These are phyloP conservation scores for Lichtheimia ramosa DNA, from an alignment of 371 early-diverging fungal genomes.

Conservation along the genomic window DNA sequence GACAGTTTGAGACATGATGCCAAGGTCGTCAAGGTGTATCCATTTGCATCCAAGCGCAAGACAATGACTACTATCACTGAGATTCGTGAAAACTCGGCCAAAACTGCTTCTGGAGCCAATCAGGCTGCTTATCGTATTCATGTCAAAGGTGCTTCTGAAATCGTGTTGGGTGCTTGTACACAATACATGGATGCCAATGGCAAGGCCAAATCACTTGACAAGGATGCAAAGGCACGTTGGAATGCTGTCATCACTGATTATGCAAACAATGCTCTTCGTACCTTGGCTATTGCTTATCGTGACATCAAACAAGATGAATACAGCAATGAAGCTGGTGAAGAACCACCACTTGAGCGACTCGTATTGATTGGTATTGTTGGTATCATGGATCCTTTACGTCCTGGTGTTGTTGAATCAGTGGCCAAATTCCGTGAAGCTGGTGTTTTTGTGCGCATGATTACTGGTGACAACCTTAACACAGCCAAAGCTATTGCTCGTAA, in stretches of 20 bases:
- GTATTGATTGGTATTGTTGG: conserved; percentile 83
- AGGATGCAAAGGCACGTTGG: conserved; percentile 43
- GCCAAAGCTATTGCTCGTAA: conserved; percentile 88
- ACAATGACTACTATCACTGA: conserved; percentile 73
- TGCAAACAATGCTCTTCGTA: conserved; percentile 86
- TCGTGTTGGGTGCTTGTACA: conserved; percentile 66
- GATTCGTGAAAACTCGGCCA: conserved; percentile 32
- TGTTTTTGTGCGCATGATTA: conserved; percentile 95
- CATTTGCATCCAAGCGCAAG: conserved; percentile 84
- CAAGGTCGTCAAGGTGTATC: conserved; percentile 63
- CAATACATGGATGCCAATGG: conserved; percentile 62
- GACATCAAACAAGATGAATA: conserved; percentile 46
- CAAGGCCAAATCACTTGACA: conserved; percentile 47
- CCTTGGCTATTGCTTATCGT: conserved; percentile 83
- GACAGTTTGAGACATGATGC: conserved; percentile 58
- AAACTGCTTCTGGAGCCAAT: conserved; percentile 14
- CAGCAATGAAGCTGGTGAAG: conserved; percentile 45
- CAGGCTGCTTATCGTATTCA: conserved; percentile 58
- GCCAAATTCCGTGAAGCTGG: conserved; percentile 83
- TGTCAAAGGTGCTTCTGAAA: conserved; percentile 88
- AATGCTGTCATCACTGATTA: conserved; percentile 66
- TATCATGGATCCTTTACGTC: conserved; percentile 91
- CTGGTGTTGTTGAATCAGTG: conserved; percentile 86
- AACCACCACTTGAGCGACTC: conserved; percentile 63
- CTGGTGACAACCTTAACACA: conserved; percentile 93